Percentiles rank a stretch among this genome's conserved stretches.
These are phyloP conservation scores for Ormosia emarginata DNA, from an alignment of 306 rosid genomes.

Conservation along the genomic window DNA sequence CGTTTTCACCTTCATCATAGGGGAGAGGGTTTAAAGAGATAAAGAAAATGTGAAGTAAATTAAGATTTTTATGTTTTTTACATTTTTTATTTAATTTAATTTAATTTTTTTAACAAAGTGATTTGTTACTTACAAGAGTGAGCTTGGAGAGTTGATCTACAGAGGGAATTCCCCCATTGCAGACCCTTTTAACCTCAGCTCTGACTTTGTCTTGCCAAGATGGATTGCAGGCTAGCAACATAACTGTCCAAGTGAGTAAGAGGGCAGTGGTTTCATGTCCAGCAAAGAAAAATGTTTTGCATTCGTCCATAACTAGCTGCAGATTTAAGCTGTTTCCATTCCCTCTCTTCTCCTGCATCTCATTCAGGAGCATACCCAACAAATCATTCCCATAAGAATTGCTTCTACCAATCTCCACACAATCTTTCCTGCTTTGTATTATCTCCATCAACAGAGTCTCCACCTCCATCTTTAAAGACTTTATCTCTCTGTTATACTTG, in stretches of 20 bases:
- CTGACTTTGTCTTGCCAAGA: constrained; percentile 80
- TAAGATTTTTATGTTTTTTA: not conserved
- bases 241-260: constrained; percentile 87
- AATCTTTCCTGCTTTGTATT: constrained; percentile 74
- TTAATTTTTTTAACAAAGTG: not conserved
- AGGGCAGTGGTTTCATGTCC: constrained; percentile 96
- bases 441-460: constrained; percentile 88
- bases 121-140: constrained; percentile 42
- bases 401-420: constrained; percentile 86
- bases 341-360: constrained; percentile 57
- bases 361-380: constrained; percentile 76
- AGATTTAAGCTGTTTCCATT: constrained; percentile 56
- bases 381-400: constrained; percentile 74
- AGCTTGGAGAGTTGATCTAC: constrained; percentile 74
- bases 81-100: no score
- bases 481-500: constrained; percentile 89
- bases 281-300: constrained; percentile 96
- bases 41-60: not conserved
- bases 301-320: constrained; percentile 87
- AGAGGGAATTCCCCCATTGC: constrained; percentile 55
- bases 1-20: not conserved
- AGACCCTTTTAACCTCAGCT: constrained; percentile 53
- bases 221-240: constrained; percentile 74
- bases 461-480: constrained; percentile 71
- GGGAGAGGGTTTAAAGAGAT: not conserved